Base-by-base conservation (phyloP, 495 filamentous ascomycete genomes). In the Xylaria acuta region DNA sequence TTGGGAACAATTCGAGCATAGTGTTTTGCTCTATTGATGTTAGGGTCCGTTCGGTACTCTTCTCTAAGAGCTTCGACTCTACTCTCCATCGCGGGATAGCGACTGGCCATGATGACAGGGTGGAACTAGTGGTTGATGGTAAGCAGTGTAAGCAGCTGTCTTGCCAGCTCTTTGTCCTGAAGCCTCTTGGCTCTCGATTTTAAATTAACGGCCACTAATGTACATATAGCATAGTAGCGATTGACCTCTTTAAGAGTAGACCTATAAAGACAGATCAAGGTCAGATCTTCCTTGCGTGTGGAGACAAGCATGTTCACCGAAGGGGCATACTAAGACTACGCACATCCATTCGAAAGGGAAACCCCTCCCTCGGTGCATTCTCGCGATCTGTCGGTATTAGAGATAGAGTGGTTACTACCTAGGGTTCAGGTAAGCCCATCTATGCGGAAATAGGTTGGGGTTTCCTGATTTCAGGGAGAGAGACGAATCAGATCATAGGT, bases 21-120 rank as follows among this genome's bases (percentile, higher is more conserved):
- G n/a, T 77, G 72, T 12, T 71, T 74, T n/a, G 75, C 79, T 40
- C 81, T 75, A 47, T 75, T 83, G 66, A 81, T 75, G 43, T 79
- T 84, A 40, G 77, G 77, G 47, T 84, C 82, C 38, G 73, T 80
- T 64, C 67, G 70, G 8, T 82, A 49, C 64, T 81, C 78, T 25
- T 79, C 59, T 62, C 78, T 80, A 32, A 78, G 71, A 40, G 22
- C 36, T 16, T 69, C 56, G 3, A 69, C 47, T n/a, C 45, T 69
- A 8, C 30, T 41, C 20, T 60, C 51, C 20, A 72, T 34, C 14
- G 54, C 34, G 3, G 49, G 32, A 38, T 58, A 32, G 2, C 9
- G 51, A 3, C 14, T 60, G 27, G 62, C 49, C 63, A 67, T 72
- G 41, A n/a, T 67, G 43, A 66, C 59, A 40, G 22, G 14, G 45